Evolutionary conservation across 2,329 filamentous ascomycete genomes (phyloP).

Genomic region (Cryphonectria parasitica): DNA sequence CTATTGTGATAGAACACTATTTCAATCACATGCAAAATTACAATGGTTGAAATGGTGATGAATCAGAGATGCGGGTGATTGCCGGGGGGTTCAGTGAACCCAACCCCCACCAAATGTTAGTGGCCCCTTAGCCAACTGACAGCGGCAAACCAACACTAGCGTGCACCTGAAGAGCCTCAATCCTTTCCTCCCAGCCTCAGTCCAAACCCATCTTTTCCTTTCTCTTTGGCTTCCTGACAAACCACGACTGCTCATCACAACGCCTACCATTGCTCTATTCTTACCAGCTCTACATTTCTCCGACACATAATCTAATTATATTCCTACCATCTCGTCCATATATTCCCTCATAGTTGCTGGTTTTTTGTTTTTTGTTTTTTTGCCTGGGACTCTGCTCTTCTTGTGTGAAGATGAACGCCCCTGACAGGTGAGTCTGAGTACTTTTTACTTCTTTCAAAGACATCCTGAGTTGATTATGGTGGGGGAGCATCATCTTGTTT

Average conservation of each 20-base stretch:
- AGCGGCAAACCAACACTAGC: conserved; percentile 20
- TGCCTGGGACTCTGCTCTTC: not conserved
- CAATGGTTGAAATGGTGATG: not conserved
- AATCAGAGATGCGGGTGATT: not conserved
- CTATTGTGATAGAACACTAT: not conserved
- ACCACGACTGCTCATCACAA: not conserved
- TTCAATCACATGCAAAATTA: not conserved
- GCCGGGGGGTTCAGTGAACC: not conserved
- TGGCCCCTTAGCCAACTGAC: conserved; percentile 8
- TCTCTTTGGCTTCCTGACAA: not conserved
- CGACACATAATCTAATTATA: not conserved
- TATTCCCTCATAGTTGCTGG: not conserved
- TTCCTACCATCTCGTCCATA: not conserved
- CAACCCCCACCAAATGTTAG: conserved; percentile 2
- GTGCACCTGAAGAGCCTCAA: conserved; percentile 20
- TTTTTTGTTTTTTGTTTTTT: not conserved
- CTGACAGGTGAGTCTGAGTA: conserved; percentile 53
- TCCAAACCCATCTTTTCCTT: not conserved
- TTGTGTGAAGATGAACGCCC: conserved; percentile 55
- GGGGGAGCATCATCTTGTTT: not conserved
- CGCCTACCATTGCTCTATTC: not conserved
- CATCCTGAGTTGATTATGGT: not conserved
- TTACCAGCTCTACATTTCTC: conserved; percentile 3
- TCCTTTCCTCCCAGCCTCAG: not conserved
- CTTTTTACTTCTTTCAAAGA: conserved; percentile 18